Base-by-base conservation (phyloP, 2,329 filamentous ascomycete species). In the Remersonia thermophila region DNA sequence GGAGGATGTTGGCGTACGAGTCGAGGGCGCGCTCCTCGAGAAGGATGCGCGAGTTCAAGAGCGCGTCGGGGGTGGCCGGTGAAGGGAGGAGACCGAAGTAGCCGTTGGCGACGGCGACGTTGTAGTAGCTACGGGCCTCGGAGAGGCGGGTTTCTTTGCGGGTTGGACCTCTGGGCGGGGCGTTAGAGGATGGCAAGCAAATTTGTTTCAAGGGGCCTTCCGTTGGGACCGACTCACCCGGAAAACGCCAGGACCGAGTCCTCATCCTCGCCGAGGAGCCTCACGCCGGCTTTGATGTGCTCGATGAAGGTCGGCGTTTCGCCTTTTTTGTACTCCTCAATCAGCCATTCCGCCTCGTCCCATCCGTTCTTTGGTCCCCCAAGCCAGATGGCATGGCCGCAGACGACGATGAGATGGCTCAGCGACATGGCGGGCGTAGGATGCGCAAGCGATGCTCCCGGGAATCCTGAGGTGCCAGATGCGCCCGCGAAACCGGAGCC, bases 1-100 rank as follows among this genome's bases (percentile, higher is more conserved):
- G 86, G 12, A 93, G 59, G 4, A 94, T 60, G 53, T 94, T 94
- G 53, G 86, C 79, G 51, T 84, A 89, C 2, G 81, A 89, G 56
- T 95, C 87, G 1, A 89, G 75, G 0, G 87, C 84, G 37, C 71
- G 67, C 7, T 77, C 69, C 52, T 94, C 86, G 2, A 73, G 51
- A 0, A 73, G 52, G 13, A 84, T 61, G 16, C 63, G 62, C 2
- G 30, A 14, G 11, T 25, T 12, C 17, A 17, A n/a, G 33, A 35
- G 7, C 6, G 36, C 41, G 14, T 39, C 12, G 1, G 15, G 34
- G 15, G 20, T n/a, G 1, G 37, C 29, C 11, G 27, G 13, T 12
- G 27, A 28, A 2, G 52, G 37, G 6, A 65, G 35, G 10, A 66
- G 49, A 9, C 46, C 52, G 53, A 69, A 75, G 44, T 64, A 68